Conservation (phyloP, 805 yeast species). For the Starmera quercuum region DNA sequence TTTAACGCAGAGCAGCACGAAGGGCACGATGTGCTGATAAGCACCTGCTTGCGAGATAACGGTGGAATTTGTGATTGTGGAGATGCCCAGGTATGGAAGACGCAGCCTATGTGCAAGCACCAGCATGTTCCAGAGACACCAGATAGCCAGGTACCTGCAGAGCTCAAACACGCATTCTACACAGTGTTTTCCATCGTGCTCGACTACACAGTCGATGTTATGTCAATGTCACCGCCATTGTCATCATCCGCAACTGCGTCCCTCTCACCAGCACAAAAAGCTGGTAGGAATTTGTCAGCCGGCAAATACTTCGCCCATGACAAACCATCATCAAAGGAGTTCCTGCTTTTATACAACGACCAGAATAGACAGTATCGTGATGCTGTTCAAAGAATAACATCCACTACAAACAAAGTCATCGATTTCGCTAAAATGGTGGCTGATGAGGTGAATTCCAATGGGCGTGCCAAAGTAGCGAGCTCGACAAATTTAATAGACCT, state of each 20-base stretch:
- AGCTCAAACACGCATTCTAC: constrained; percentile 28
- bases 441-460: constrained; percentile 49
- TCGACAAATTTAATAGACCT: constrained; percentile 45
- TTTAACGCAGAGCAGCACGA: constrained; percentile 60
- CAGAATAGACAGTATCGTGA: constrained; percentile 70
- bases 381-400: constrained; percentile 56
- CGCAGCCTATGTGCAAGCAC: constrained; percentile 41
- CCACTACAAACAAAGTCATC: constrained; percentile 54
- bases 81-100: constrained; percentile 77
- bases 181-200: constrained; percentile 38
- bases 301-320: constrained; percentile 32
- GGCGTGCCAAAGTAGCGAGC: constrained; percentile 62
- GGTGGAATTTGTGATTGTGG: constrained; percentile 72
- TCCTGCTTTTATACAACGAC: constrained; percentile 65
- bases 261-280: neutral
- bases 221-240: constrained; percentile 30
- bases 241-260: neutral
- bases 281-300: constrained; percentile 22
- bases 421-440: constrained; percentile 73
- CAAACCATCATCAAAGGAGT: constrained; percentile 7
- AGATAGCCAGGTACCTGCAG: constrained; percentile 30
- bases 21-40: constrained; percentile 64
- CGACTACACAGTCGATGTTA: constrained; percentile 57
- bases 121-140: constrained; percentile 19
- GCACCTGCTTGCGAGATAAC: constrained; percentile 56